Base-by-base conservation (phyloP, 371 early-diverging fungal species). In the Apophysomyces elegans region DNA sequence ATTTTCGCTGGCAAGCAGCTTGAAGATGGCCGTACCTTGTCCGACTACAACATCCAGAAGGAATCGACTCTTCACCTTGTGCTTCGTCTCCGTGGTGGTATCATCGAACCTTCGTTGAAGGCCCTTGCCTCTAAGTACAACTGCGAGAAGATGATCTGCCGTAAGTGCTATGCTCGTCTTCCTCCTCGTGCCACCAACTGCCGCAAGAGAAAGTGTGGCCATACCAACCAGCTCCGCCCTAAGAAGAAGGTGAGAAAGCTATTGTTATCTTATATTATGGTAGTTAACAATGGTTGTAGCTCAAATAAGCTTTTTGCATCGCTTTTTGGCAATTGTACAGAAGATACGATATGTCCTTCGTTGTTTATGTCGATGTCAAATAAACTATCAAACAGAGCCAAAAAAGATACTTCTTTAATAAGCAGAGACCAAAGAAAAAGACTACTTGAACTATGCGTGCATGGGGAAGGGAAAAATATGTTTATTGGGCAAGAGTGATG, bases 1-100 rank as follows among this genome's bases (percentile, higher is more conserved):
- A 99, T 99, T 80, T 99, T 99, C 81, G 99, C 99, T 83, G 99
- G 98, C 74, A 99, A 99, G 92, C 99, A 99, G 89, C 93, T 99
- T 66, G 99, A 99, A 86, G 99, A 99, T 85, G 98, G 96, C 69
- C 96, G 97, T 82, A 86, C 88, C 56, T 86, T 93, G 56, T 85
- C 89, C 60, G 93, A 93, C 84, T 93, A 93, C 87, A 93, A 92
- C 89, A 93, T 92, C 87, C 94, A 93, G 81, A 93, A 93, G 88
- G 99, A 99, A 84, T 97, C 98, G 57, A 99, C 99, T 74, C 93
- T 99, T 62, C 99, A 99, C 90, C 84, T 99, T 67, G 98, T 98
- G 59, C 92, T 99, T 75, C 95, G 99, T 87, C 93, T 99, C 68
- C 95, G 99, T 88, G 98, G 98, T 91, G 83, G 83, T 85, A 90